Conservation (phyloP, 805 yeast species). For the Torulaspora indica region DNA sequence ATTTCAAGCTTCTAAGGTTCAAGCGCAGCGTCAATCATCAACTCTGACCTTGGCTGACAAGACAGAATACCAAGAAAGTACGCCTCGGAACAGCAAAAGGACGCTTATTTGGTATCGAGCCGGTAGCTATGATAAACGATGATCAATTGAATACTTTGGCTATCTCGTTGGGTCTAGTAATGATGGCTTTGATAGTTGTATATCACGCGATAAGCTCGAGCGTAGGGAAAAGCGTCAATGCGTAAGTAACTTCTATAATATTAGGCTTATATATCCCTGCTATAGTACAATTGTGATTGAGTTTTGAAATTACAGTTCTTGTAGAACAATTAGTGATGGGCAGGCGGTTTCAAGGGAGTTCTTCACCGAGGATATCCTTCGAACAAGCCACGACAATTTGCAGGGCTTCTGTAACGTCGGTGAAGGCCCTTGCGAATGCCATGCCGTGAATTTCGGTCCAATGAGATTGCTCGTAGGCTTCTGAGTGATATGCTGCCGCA, state of each 20-base stretch:
- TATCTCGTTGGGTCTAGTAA: constrained; percentile 63
- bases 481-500: not conserved
- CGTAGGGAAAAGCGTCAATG: constrained; percentile 15
- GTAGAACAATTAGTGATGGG: too few species aligned
- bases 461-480: constrained; percentile 30
- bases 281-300: not conserved
- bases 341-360: constrained; percentile 15
- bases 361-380: constrained; percentile 46
- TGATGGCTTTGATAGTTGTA: constrained; percentile 64
- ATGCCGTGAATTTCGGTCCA: constrained; percentile 49
- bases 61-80: not conserved
- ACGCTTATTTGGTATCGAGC: not conserved
- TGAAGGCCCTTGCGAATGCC: constrained; percentile 47
- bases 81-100: too few species aligned
- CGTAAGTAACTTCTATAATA: not conserved
- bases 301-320: not conserved
- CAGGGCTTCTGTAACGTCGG: constrained; percentile 42
- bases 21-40: not conserved
- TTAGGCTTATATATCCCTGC: constrained; percentile 2
- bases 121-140: constrained; percentile 70
- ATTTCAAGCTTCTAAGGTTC: not conserved
- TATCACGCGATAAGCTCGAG: constrained; percentile 66
- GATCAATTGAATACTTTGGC: constrained; percentile 70
- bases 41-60: not conserved
- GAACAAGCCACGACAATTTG: constrained; percentile 37